Base-by-base conservation (phyloP, 805 yeast species). In the Candida ulmi region DNA sequence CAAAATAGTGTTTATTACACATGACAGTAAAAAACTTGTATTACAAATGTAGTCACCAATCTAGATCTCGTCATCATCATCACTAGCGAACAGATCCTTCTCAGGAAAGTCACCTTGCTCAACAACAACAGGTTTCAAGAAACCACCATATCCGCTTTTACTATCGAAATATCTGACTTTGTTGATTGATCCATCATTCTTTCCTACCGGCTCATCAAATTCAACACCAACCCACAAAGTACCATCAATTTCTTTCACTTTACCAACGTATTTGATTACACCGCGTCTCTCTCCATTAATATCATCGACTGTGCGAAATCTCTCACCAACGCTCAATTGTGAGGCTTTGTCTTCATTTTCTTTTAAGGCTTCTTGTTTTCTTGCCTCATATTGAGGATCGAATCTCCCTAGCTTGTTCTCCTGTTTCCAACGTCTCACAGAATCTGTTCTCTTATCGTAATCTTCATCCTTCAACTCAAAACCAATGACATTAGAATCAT, bases 191-290 rank as follows among this genome's bases (percentile, higher is more conserved):
- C 98, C 98, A 54, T 87, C 77, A 53, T 90, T 87, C 58, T 83
- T 87, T 5, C 98, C 98, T 8, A 74, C 72, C 0, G 97, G 91
- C 48, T 84, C 88, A 50, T 85, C 93, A 39, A 88, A 79, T 50
- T 81, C 85, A 4, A 91, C 74, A 0, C 97, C 98, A 24, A 85
- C 72, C 96, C 97, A 91, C 68, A 71, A 19, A 48, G 46, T 12
- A 57, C 13, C 56, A 35, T 77, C 80, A 36, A 88, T 73, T 30
- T 72, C 78, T 0, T 76, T 68, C 2, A 91, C 76, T 30, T 60
- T 62, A 2, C 98, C 98, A 12, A 88, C 63, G 52, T 63, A 91
- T 41, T 69, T 65, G 23, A 91, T 71, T n/a, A 68, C 62, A 3
- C 97, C 98, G 29, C 83, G 56, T 48, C 95, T 68, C 47, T 71